A percentile compares a stretch with the other conserved stretches of the same genome.
These are phyloP conservation scores for Lantana camara DNA, from an alignment of 257 asterid genomes.

Conservation along the genomic window DNA sequence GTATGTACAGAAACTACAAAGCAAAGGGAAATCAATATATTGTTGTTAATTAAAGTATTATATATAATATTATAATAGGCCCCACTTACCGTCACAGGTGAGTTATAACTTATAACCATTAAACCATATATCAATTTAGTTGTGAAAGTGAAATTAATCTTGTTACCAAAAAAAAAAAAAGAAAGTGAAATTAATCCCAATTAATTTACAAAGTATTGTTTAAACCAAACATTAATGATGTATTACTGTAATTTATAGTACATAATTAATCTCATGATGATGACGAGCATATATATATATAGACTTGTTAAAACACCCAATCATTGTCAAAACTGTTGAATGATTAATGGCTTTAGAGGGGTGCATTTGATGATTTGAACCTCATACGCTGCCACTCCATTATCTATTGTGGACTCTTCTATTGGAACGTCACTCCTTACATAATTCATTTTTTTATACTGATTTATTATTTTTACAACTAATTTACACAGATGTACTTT, in stretches of 20 bases:
- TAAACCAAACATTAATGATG: too few relatives aligned
- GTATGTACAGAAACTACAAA: neutral
- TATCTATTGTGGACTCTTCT: slow-evolving; percentile 10
- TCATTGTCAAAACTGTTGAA: slow-evolving; percentile 44
- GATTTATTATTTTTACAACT: neutral
- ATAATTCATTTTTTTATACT: too few relatives aligned
- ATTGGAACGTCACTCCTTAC: slow-evolving; percentile 26
- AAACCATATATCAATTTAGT: too few relatives aligned
- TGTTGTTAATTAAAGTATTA: neutral
- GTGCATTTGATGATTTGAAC: neutral
- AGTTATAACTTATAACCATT: too few relatives aligned
- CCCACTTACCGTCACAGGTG: slow-evolving; percentile 31
- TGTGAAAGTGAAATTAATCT: slow-evolving; percentile 2
- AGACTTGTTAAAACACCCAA: slow-evolving; percentile 33
- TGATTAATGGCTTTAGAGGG: slow-evolving; percentile 28
- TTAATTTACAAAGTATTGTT: neutral
- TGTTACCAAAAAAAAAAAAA: too few relatives aligned
- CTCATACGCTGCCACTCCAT: slow-evolving; percentile 20
- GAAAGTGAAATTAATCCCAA: too few relatives aligned
- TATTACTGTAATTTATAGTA: too few relatives aligned
- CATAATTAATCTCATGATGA: too few relatives aligned
- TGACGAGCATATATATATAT: slow-evolving; percentile 34
- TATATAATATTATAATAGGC: neutral
- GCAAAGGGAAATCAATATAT: neutral
- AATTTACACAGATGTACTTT: too few relatives aligned